Evolutionary conservation across 768 basidiomycete species (phyloP), one percentile per base, ranked within the genome.

Genomic region (Auriscalpium orientale): DNA sequence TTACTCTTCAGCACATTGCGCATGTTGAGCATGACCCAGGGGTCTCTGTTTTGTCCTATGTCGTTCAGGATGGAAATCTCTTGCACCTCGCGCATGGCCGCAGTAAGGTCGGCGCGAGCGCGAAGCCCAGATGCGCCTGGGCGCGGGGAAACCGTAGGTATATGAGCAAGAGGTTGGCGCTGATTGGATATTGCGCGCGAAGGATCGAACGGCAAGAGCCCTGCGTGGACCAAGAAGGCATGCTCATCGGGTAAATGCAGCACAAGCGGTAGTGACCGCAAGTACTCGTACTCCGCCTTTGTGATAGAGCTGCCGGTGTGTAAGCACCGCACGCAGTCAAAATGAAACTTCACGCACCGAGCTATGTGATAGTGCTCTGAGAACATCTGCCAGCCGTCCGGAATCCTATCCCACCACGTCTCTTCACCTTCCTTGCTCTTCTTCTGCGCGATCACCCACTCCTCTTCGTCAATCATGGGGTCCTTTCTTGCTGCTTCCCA

Each of bases 321-420:
- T 55, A 8, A 49, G 57, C 40, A 52, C 20, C 53, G 18, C 18
- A 48, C 28, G n/a, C 35, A 9, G 28, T 15, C 50, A 12, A 33
- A 49, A 22, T 46, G 10, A n/a, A 44, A 18, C 37, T 22, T 33
- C 4, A 35, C 9, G 36, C 58, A 78, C 79, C 77, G 77, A 0
- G 95, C 95, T 54, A 91, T 70, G 60, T 71, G 72, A 71, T 88
- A 95, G 62, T 95, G 91, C 59, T 87, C 86, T 13, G 80, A 76
- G 54, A 87, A 82, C 64, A 91, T 74, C 50, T 79, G 71, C 91
- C 91, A 94, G 8, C 74, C 80, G n/a, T 77, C 65, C 2, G 66
- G 68, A 18, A 71, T 60, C 34, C 59, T 64, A 50, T 50, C 58
- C 70, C 67, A 70, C 71, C 69, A 71, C 53, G 64, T 64, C 52